phyloP scores from a whole-genome alignment of 257 asterid genomes.

The Solanum infundibuliforme region DNA sequence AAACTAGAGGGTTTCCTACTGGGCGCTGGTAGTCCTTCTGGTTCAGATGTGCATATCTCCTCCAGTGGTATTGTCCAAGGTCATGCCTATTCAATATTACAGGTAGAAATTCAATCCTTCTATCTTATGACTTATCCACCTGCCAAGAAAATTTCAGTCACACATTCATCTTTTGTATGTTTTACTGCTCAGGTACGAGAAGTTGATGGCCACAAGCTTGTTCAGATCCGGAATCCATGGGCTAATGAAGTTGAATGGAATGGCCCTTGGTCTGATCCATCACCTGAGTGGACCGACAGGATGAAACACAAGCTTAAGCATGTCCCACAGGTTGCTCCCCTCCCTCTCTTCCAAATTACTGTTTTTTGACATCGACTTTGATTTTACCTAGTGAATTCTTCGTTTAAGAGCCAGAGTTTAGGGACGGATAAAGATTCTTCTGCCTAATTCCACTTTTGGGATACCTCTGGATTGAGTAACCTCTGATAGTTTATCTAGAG shows the following conservation, averaged over 20 bases:
- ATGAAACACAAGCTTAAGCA: constrained; percentile 97
- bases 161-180: background rate
- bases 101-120: constrained; percentile 30
- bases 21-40: constrained; percentile 99
- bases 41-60: constrained; percentile 94
- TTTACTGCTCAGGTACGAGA: constrained; percentile 59
- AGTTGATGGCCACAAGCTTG: constrained; percentile 84
- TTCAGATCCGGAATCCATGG: constrained; percentile 99
- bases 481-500: background rate
- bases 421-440: background rate
- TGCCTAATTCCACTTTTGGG: background rate
- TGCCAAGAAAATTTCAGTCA: background rate
- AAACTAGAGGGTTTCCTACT: constrained; percentile 90
- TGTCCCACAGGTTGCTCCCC: constrained; percentile 52
- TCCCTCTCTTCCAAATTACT: background rate
- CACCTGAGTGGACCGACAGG: constrained; percentile 98
- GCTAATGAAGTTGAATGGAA: constrained; percentile 99
- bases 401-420: background rate
- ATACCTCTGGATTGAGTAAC: background rate
- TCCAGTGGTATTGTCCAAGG: constrained; percentile 99
- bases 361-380: background rate
- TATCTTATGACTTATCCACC: background rate
- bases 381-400: background rate
- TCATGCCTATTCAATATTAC: constrained; percentile 94
- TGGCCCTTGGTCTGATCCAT: constrained; percentile 98